Percentiles rank a stretch among this genome's conserved stretches.
These are phyloP conservation scores for Fusarium lateritium DNA, from an alignment of 2,329 filamentous ascomycete species.

Conservation along the genomic window DNA sequence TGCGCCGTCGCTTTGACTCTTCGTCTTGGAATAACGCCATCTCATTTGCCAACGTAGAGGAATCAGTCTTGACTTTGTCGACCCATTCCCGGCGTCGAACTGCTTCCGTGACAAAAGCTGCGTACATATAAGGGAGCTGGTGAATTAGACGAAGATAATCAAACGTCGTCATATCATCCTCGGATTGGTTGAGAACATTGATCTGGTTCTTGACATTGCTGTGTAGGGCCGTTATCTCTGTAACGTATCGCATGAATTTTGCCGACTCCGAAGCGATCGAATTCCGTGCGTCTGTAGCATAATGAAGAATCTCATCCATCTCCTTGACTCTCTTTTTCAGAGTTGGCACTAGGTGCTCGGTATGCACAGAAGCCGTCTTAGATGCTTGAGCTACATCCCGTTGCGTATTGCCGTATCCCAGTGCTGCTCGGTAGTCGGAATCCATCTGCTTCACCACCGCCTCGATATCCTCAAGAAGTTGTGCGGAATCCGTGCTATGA, in stretches of 20 bases:
- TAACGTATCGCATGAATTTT: conserved; percentile 85
- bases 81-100: conserved; percentile 91
- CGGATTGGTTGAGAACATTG: conserved; percentile 77
- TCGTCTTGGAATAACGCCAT: conserved; percentile 94
- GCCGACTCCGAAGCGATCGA: conserved; percentile 75
- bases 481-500: conserved; percentile 74
- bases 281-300: conserved; percentile 77
- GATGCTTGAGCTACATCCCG: conserved; percentile 73
- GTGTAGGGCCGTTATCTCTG: conserved; percentile 82
- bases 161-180: conserved; percentile 84
- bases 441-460: conserved; percentile 88
- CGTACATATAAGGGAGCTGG: conserved; percentile 89
- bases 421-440: conserved; percentile 85
- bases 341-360: conserved; percentile 72
- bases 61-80: conserved; percentile 90
- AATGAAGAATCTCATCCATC: conserved; percentile 72
- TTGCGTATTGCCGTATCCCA: conserved; percentile 76
- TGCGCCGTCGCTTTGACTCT: conserved; percentile 88
- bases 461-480: conserved; percentile 87
- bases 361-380: conserved; percentile 74
- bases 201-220: conserved; percentile 81
- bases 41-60: conserved; percentile 89
- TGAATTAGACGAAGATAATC: conserved; percentile 85
- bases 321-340: conserved; percentile 69
- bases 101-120: conserved; percentile 88